Percentiles rank a stretch among this genome's conserved stretches.
phyloP scores from a whole-genome alignment of 148 eudicot species.

The Tetragonia tetragonoides region DNA sequence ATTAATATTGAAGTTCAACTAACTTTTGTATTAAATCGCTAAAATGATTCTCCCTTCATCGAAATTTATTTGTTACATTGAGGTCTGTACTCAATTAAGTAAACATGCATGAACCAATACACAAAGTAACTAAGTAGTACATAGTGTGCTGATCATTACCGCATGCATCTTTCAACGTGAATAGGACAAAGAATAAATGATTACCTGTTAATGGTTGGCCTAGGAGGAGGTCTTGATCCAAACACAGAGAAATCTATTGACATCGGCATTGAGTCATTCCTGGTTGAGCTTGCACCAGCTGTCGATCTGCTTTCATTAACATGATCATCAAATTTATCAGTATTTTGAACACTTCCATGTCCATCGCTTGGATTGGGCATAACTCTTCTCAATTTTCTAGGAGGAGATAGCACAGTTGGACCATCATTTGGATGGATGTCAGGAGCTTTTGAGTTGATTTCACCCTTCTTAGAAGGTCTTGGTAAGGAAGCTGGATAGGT shows the following conservation, averaged over 20 bases:
- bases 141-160: not conserved
- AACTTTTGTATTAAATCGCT: too few relatives aligned
- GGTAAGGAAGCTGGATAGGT: slow-evolving; percentile 82
- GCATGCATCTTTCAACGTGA: not conserved
- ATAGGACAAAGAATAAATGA: not conserved
- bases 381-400: slow-evolving; percentile 85
- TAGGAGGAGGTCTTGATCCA: slow-evolving; percentile 65
- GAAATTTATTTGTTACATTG: too few relatives aligned
- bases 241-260: slow-evolving; percentile 83
- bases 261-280: slow-evolving; percentile 65
- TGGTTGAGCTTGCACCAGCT: slow-evolving; percentile 49
- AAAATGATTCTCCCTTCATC: too few relatives aligned
- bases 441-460: slow-evolving; percentile 45
- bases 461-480: slow-evolving; percentile 77
- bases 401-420: slow-evolving; percentile 92
- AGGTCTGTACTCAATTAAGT: too few relatives aligned
- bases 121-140: not conserved
- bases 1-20: too few relatives aligned
- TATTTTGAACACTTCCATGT: slow-evolving; percentile 51
- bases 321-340: slow-evolving; percentile 56
- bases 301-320: slow-evolving; percentile 46
- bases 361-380: slow-evolving; percentile 72
- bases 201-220: slow-evolving; percentile 97
- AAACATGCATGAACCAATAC: too few relatives aligned
- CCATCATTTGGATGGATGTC: slow-evolving; percentile 62